phyloP scores from a whole-genome alignment of 495 filamentous ascomycete species.

The Aspergillus egyptiacus region DNA sequence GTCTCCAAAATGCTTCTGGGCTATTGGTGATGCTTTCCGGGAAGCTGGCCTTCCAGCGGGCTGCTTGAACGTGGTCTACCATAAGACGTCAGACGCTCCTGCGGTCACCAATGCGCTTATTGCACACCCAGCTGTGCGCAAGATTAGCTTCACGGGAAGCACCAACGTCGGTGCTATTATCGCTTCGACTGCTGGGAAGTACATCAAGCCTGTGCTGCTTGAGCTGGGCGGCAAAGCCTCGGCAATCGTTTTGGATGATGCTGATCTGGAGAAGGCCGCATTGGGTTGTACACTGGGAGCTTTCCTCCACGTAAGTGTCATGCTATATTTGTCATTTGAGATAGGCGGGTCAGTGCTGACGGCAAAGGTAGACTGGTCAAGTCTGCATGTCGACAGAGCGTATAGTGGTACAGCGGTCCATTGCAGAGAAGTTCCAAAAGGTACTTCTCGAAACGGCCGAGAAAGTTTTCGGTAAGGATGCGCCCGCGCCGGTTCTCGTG shows the following conservation, averaged over 20 bases:
- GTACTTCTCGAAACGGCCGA: slow-evolving; percentile 42
- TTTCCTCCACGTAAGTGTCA: slow-evolving; percentile 45
- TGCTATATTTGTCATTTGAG: background rate
- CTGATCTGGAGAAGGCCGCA: slow-evolving; percentile 52
- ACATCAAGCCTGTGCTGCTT: slow-evolving; percentile 55
- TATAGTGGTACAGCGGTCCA: slow-evolving; percentile 69
- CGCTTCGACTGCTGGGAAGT: slow-evolving; percentile 47
- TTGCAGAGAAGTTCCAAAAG: slow-evolving; percentile 60
- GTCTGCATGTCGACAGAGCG: slow-evolving; percentile 91
- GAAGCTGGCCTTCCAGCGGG: slow-evolving; percentile 66
- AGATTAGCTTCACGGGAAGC: slow-evolving; percentile 59
- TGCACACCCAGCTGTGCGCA: slow-evolving; percentile 50
- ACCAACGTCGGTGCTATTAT: slow-evolving; percentile 51
- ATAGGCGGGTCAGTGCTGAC: slow-evolving; percentile 2
- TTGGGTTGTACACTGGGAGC: slow-evolving; percentile 45
- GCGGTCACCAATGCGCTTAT: slow-evolving; percentile 53
- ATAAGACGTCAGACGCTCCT: slow-evolving; percentile 46
- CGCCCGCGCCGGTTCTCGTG: slow-evolving; percentile 56
- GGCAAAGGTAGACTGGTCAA: slow-evolving; percentile 55
- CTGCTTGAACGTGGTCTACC: slow-evolving; percentile 51
- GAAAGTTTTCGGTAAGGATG: slow-evolving; percentile 43
- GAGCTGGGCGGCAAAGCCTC: slow-evolving; percentile 59
- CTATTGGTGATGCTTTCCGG: slow-evolving; percentile 60
- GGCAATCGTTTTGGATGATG: slow-evolving; percentile 54
- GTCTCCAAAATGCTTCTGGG: slow-evolving; percentile 69